Base-by-base conservation (phyloP, 306 rosid species). In the Dalbergia cultrata region DNA sequence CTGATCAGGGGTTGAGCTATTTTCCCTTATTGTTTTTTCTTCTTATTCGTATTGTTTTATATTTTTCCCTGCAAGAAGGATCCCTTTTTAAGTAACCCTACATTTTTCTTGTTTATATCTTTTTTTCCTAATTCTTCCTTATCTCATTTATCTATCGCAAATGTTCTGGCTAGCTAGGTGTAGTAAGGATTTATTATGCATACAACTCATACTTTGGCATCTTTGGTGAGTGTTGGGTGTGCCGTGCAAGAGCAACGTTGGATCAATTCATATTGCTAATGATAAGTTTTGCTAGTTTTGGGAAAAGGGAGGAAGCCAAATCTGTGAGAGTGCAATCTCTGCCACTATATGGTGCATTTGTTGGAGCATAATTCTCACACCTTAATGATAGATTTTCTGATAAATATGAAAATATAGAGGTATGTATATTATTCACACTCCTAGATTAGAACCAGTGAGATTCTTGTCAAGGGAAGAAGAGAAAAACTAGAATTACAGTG, bases 111-210 rank as follows among this genome's bases (percentile, higher is more conserved):
- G 13, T 44, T 41, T 16, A 8, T 56, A 19, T 74, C 54, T 9
- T 33, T 39, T 65, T 67, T 26, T 65, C 12, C 41, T 9, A 18
- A 57, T 44, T 52, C 7, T 35, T 13, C 9, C 44, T 64, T 56
- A 26, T 16, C 33, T 45, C 26, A 52, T 58, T 35, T 67, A 19
- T 81, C 35, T 47, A 67, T 11, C 57, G 54, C 44, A 9, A 44
- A 8, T 72, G 22, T 52, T 41, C 43, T 3, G 13, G 62, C 8
- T 58, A 56, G 54, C 50, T 69, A 21, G 56, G 54, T 52, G 17
- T 53, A 33, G 50, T 68, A 53, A 35, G 72, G 35, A 41, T 33
- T 64, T 52, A 33, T 69, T 9, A 50, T 70, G 34, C 17, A 62
- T 26, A 58, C 56, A 63, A 75, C 18, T 50, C 17, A 13, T 50